phyloP scores from a whole-genome alignment of 2,329 filamentous ascomycete species.

The Apiospora rasikravindrae region DNA sequence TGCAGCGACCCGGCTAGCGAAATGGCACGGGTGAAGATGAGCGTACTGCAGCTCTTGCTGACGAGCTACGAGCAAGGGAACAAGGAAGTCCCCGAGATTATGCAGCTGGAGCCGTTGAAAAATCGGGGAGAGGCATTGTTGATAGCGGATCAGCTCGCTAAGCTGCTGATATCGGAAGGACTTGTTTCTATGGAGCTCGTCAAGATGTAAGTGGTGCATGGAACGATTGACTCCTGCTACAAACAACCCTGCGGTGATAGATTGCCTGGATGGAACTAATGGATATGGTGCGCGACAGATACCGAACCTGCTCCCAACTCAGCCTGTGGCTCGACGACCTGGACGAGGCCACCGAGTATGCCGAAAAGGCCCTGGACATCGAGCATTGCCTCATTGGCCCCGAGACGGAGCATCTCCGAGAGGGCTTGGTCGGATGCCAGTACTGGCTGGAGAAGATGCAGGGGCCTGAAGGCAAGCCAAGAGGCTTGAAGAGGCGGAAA shows the following conservation, averaged over 20 bases:
- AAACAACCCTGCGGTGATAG: background rate
- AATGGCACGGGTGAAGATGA: background rate
- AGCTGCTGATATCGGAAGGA: background rate
- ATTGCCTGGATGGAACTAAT: background rate
- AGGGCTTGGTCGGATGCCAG: background rate
- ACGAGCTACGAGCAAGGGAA: background rate
- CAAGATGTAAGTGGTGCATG: background rate
- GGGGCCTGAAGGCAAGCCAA: no score
- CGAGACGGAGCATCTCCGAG: constrained; percentile 7
- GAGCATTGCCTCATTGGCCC: background rate
- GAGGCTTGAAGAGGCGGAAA: background rate
- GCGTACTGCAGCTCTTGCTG: background rate
- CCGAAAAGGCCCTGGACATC: background rate
- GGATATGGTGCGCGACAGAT: background rate
- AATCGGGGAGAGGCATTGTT: background rate
- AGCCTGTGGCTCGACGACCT: background rate
- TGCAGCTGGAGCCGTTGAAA: background rate
- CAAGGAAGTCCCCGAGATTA: background rate
- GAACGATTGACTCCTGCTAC: background rate
- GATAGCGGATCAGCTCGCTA: background rate
- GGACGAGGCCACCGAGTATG: background rate
- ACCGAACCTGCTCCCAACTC: background rate
- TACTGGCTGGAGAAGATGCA: background rate
- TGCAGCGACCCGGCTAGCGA: background rate
- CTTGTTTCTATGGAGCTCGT: background rate